Evolutionary conservation across 345 rosid species (phyloP).

Genomic region (Aurinia saxatilis): DNA sequence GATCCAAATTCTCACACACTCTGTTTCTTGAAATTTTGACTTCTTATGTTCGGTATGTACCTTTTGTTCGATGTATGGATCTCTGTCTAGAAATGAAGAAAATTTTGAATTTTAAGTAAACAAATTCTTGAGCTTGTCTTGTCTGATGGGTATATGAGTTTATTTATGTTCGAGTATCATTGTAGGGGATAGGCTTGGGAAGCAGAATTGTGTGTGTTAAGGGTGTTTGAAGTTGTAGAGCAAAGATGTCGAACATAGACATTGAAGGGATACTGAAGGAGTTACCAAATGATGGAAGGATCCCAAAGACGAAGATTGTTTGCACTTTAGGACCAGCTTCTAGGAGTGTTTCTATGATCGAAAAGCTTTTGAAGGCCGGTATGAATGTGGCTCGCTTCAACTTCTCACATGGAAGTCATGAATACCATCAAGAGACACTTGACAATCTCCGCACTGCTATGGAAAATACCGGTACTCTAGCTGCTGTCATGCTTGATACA

Average conservation of each 20-base stretch:
- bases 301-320: slow-evolving; percentile 83
- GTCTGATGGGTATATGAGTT: background rate
- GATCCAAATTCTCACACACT: slow-evolving; percentile 1
- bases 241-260: slow-evolving; percentile 79
- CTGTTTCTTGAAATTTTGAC: background rate
- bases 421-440: slow-evolving; percentile 83
- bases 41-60: background rate
- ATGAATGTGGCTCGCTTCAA: slow-evolving; percentile 99
- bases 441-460: slow-evolving; percentile 65
- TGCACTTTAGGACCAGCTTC: slow-evolving; percentile 97
- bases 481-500: slow-evolving; percentile 79
- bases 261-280: slow-evolving; percentile 72
- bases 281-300: slow-evolving; percentile 45
- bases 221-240: background rate
- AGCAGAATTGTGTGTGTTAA: background rate
- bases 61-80: background rate
- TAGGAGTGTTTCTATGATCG: slow-evolving; percentile 68
- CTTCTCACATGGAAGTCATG: slow-evolving; percentile 96
- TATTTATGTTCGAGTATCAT: background rate
- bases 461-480: slow-evolving; percentile 60
- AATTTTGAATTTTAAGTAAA: background rate
- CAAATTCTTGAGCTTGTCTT: background rate
- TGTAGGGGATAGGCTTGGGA: slow-evolving; percentile 1
- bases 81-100: background rate
- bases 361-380: slow-evolving; percentile 87